phyloP scores from a whole-genome alignment of 78 protist species.

The Dictyostelium purpureum region DNA sequence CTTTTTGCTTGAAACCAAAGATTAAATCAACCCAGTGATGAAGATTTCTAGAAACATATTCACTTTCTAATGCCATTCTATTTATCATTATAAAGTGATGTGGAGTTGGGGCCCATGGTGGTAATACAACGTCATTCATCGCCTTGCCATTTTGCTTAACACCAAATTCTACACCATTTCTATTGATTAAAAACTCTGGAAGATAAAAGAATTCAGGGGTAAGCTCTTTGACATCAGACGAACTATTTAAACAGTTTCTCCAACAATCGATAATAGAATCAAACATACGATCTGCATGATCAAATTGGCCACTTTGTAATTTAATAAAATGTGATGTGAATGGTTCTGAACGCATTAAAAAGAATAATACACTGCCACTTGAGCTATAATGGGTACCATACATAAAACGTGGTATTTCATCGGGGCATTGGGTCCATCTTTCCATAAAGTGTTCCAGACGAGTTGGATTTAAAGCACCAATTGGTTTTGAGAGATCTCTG shows the following conservation, averaged over 20 bases:
- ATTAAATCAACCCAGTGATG: slow-evolving; percentile 97
- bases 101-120: slow-evolving; percentile 94
- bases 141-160: slow-evolving; percentile 76
- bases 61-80: slow-evolving; percentile 94
- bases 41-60: slow-evolving; percentile 88
- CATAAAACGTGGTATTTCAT: slow-evolving; percentile 90
- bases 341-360: slow-evolving; percentile 95
- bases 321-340: slow-evolving; percentile 74
- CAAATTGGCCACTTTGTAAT: slow-evolving; percentile 92
- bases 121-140: slow-evolving; percentile 90
- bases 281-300: slow-evolving; percentile 97
- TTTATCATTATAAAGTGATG: slow-evolving; percentile 80
- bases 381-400: slow-evolving; percentile 97
- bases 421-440: slow-evolving; percentile 70
- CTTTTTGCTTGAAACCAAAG: slow-evolving; percentile 96
- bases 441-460: slow-evolving; percentile 75
- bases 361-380: slow-evolving; percentile 89
- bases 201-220: slow-evolving; percentile 93
- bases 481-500: slow-evolving; percentile 93
- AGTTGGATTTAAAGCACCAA: slow-evolving; percentile 85
- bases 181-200: slow-evolving; percentile 92
- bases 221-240: slow-evolving; percentile 94
- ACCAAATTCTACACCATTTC: slow-evolving; percentile 87
- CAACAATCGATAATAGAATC: slow-evolving; percentile 91
- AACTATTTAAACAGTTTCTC: slow-evolving; percentile 86